Percentiles rank a stretch among this genome's conserved stretches.
Evolutionary conservation across 2,329 filamentous ascomycete genomes (phyloP).

Genomic region (Exophiala alcalophila): DNA sequence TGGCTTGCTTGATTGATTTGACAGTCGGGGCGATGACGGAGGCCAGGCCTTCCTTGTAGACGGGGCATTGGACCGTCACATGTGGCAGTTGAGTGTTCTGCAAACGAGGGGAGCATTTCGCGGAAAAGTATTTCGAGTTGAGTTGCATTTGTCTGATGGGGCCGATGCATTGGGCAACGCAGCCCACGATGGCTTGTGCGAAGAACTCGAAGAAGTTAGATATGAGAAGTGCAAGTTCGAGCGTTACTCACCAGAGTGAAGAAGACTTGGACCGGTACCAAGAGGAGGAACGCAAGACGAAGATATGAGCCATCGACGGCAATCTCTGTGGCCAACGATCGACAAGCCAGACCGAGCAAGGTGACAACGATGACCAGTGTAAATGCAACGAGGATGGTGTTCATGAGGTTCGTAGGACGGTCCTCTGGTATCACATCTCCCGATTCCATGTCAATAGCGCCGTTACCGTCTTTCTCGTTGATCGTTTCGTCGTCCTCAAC

Average conservation of each 20-base stretch:
- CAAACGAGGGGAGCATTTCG: constrained; percentile 62
- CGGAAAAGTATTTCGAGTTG: constrained; percentile 82
- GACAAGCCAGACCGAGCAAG: constrained; percentile 67
- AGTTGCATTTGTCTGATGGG: constrained; percentile 68
- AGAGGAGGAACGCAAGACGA: constrained; percentile 62
- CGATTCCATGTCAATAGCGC: constrained; percentile 67
- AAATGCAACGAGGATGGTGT: constrained; percentile 64
- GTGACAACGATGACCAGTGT: constrained; percentile 64
- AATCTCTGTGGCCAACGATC: constrained; percentile 66
- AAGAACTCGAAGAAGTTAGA: constrained; percentile 56
- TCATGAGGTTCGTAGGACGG: constrained; percentile 66
- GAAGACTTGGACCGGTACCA: constrained; percentile 72
- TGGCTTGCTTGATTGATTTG: constrained; percentile 55
- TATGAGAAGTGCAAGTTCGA: constrained; percentile 30
- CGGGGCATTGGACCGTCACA: constrained; percentile 77
- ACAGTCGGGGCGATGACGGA: constrained; percentile 63
- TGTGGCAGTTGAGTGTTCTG: constrained; percentile 45
- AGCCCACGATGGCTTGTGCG: constrained; percentile 72
- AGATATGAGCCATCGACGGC: constrained; percentile 61
- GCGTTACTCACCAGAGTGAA: constrained; percentile 61
- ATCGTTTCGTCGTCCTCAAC: constrained; percentile 52
- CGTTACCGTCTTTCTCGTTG: constrained; percentile 51
- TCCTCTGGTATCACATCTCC: constrained; percentile 63
- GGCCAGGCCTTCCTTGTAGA: constrained; percentile 79
- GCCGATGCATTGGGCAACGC: constrained; percentile 71